Percentiles rank a stretch among this genome's conserved stretches.
Evolutionary conservation across 495 filamentous ascomycete genomes (phyloP).

Genomic region (Neurospora cerealis): DNA sequence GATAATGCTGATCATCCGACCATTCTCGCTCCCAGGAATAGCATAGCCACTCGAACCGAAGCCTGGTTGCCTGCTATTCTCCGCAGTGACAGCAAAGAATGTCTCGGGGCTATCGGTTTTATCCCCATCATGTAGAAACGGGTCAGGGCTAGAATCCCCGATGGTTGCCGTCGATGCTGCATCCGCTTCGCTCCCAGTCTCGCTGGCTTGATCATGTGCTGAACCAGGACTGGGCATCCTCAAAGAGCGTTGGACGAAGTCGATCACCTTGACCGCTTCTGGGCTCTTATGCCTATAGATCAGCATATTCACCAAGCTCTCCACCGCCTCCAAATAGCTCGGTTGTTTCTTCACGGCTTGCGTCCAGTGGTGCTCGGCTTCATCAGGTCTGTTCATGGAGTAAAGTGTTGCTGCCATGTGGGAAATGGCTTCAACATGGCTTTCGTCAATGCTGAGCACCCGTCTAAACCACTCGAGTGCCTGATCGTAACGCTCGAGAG

Average conservation of each 20-base stretch:
- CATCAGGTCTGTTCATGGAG: constrained; percentile 68
- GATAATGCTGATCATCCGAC: constrained; percentile 80
- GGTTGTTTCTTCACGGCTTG: constrained; percentile 74
- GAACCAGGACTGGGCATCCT: constrained; percentile 29
- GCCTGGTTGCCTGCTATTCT: constrained; percentile 45
- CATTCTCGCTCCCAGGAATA: constrained; percentile 82
- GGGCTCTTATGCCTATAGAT: constrained; percentile 71
- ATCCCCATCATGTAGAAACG: constrained; percentile 13
- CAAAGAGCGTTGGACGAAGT: constrained; percentile 73
- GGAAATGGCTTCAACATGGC: constrained; percentile 90
- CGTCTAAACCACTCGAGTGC: constrained; percentile 83
- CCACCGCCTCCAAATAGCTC: constrained; percentile 91
- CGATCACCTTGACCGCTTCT: constrained; percentile 84
- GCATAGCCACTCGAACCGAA: constrained; percentile 80
- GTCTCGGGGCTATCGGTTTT: constrained; percentile 14
- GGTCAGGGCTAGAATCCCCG: constrained; percentile 11
- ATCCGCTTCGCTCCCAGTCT: constrained; percentile 14
- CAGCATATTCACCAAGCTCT: constrained; percentile 84
- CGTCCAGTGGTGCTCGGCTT: constrained; percentile 82
- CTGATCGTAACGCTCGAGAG: constrained; percentile 75
- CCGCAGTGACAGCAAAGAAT: constrained; percentile 27
- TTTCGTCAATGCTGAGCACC: constrained; percentile 73
- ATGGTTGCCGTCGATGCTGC: constrained; percentile 9
- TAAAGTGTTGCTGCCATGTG: constrained; percentile 86
- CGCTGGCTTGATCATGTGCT: constrained; percentile 9